Conservation (phyloP, 1,139 yeast species). For the Blastobotrys elegans region DNA sequence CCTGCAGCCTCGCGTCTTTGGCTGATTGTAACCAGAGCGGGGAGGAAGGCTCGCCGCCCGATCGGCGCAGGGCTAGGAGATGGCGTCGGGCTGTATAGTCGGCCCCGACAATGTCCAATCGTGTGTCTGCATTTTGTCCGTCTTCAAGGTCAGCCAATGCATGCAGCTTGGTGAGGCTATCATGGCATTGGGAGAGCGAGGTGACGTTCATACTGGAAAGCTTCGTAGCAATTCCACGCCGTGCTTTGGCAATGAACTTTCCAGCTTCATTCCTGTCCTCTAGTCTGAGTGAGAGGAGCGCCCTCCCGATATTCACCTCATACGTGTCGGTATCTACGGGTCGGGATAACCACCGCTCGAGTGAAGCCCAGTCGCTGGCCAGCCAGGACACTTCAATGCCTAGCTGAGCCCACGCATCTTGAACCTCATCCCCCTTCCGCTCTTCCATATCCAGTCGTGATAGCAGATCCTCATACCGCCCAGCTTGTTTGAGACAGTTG, state of each 20-base stretch:
- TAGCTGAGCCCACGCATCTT: slow-evolving; percentile 28
- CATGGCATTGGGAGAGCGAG: slow-evolving; percentile 55
- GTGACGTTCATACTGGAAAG: slow-evolving; percentile 59
- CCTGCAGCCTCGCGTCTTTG: slow-evolving; percentile 60
- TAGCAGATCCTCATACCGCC: slow-evolving; percentile 48
- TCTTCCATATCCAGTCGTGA: slow-evolving; percentile 23
- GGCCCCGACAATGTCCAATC: slow-evolving; percentile 33
- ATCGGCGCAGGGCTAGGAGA: slow-evolving; percentile 33
- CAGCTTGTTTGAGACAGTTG: slow-evolving; percentile 54
- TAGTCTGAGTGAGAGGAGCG: slow-evolving; percentile 43
- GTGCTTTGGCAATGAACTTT: slow-evolving; percentile 47
- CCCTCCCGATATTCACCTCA: slow-evolving; percentile 61
- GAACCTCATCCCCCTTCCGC: neutral
- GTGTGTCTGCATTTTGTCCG: slow-evolving; percentile 30
- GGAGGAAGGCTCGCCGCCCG: slow-evolving; percentile 39
- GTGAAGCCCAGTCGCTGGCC: slow-evolving; percentile 49
- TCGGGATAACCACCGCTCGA: slow-evolving; percentile 53
- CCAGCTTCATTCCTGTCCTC: slow-evolving; percentile 35
- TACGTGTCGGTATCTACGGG: slow-evolving; percentile 36
- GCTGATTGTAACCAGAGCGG: slow-evolving; percentile 59
- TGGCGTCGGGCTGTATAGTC: slow-evolving; percentile 36
- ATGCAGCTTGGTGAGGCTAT: slow-evolving; percentile 60
- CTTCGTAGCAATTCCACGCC: slow-evolving; percentile 53
- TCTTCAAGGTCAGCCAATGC: slow-evolving; percentile 58
- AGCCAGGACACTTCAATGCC: slow-evolving; percentile 74